These are phyloP conservation scores for Globisporangium lucens DNA, from an alignment of 352 stramenopile species.

Conservation along the genomic window DNA sequence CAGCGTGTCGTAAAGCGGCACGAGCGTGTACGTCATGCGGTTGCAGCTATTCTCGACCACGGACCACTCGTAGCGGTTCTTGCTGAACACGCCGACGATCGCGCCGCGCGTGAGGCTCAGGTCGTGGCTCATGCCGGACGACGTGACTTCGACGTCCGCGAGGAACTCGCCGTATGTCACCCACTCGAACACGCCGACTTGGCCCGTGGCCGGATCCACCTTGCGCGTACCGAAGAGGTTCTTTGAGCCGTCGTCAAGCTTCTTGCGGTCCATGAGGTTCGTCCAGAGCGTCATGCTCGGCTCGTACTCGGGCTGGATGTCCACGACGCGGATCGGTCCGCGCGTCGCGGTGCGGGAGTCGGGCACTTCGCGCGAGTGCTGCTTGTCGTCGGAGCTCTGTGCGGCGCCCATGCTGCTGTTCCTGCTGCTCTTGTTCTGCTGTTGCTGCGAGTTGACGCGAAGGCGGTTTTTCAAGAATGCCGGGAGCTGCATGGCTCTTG, in stretches of 20 bases:
- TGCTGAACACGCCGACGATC: constrained; percentile 49
- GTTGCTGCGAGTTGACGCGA: constrained; percentile 3
- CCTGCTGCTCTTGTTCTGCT: not conserved
- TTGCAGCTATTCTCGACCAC: constrained; percentile 55
- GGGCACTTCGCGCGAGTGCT: constrained; percentile 11
- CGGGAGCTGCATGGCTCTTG: constrained; percentile 4
- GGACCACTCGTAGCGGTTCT: constrained; percentile 61
- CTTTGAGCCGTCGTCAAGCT: constrained; percentile 44
- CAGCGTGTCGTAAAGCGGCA: constrained; percentile 50
- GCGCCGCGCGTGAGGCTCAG: constrained; percentile 35
- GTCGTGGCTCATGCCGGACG: constrained; percentile 33
- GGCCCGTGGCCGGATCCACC: constrained; percentile 30
- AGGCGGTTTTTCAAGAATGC: constrained; percentile 8
- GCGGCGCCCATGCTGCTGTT: not conserved
- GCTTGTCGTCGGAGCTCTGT: constrained; percentile 9
- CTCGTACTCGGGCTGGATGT: constrained; percentile 26
- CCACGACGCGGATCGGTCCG: constrained; percentile 21
- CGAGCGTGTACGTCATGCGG: constrained; percentile 60
- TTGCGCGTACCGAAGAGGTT: constrained; percentile 45
- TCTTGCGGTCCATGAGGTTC: constrained; percentile 36
- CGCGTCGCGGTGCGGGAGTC: constrained; percentile 13
- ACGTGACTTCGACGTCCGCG: constrained; percentile 29
- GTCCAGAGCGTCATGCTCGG: constrained; percentile 53
- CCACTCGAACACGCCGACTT: constrained; percentile 45
- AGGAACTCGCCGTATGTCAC: constrained; percentile 50